These are phyloP conservation scores for Cercospora janseana DNA, from an alignment of 2,329 filamentous ascomycete genomes.

Conservation along the genomic window DNA sequence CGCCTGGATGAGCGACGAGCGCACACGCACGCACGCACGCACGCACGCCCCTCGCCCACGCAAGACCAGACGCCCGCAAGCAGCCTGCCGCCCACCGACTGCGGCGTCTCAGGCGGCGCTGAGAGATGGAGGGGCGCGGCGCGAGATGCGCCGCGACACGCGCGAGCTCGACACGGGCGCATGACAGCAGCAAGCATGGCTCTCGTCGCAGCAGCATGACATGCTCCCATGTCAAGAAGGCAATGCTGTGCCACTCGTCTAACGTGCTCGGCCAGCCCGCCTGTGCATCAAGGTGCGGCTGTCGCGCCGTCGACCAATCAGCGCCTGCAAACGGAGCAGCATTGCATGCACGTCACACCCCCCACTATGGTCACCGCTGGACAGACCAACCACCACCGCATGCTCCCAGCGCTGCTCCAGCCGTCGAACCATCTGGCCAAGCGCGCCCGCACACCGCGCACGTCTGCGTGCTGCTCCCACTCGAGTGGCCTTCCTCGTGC, in stretches of 20 bases:
- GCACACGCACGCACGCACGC: background rate
- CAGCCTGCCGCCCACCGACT: no score
- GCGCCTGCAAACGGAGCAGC: background rate
- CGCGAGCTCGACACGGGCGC: background rate
- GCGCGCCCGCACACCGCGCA: no score
- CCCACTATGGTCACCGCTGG: background rate
- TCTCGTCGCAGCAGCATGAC: background rate
- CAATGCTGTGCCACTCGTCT: background rate
- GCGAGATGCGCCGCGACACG: constrained; percentile 1
- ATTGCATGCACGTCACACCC: background rate
- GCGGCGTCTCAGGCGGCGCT: no score
- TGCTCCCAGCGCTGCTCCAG: no score
- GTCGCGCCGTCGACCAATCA: constrained; percentile 1
- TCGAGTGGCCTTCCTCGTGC: no score
- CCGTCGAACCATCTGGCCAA: no score
- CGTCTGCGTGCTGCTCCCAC: no score
- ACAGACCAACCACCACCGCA: no score
- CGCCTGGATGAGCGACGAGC: background rate
- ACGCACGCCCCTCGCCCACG: background rate
- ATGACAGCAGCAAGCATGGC: constrained; percentile 2
- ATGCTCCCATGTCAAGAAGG: background rate
- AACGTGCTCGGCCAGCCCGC: background rate
- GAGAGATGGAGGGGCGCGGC: no score
- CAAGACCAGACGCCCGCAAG: no score
- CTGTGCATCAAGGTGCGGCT: no score